Percentiles rank a stretch among this genome's conserved stretches.
Evolutionary conservation across 371 early-diverging fungal species (phyloP).

Genomic region (Coemansia sp.): DNA sequence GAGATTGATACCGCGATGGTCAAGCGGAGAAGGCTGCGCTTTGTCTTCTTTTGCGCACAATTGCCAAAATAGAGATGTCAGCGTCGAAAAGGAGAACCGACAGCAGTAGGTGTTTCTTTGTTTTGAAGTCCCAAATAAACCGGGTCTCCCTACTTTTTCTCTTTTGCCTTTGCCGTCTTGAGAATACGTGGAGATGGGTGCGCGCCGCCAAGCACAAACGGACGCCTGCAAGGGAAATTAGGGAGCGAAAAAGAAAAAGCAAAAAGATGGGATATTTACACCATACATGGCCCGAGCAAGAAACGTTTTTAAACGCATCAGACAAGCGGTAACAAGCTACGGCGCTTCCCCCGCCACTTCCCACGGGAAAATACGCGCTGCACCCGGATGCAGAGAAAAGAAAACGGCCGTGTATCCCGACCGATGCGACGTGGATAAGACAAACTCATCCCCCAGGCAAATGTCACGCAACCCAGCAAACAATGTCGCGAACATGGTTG

Average conservation of each 20-base stretch:
- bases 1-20: not conserved
- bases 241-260: not conserved
- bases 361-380: not conserved
- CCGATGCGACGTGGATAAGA: slow-evolving; percentile 1
- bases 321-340: not conserved
- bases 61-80: slow-evolving; percentile 4
- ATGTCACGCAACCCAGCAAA: not conserved
- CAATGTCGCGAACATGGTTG: not conserved
- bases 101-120: slow-evolving; percentile 3
- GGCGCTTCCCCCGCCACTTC: slow-evolving; percentile 1
- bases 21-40: not conserved
- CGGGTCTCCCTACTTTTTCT: not conserved
- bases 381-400: not conserved
- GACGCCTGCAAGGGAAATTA: not conserved
- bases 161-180: not conserved
- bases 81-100: not conserved
- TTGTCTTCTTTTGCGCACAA: not conserved
- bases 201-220: not conserved
- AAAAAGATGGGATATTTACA: not conserved
- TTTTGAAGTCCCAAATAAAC: not conserved
- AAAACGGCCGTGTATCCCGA: not conserved
- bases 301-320: slow-evolving; percentile 1
- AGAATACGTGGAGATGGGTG: not conserved
- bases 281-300: not conserved
- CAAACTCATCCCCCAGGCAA: not conserved